Conservation (phyloP, 2,329 filamentous ascomycete species). For the Chaetomiaceae sp. region DNA sequence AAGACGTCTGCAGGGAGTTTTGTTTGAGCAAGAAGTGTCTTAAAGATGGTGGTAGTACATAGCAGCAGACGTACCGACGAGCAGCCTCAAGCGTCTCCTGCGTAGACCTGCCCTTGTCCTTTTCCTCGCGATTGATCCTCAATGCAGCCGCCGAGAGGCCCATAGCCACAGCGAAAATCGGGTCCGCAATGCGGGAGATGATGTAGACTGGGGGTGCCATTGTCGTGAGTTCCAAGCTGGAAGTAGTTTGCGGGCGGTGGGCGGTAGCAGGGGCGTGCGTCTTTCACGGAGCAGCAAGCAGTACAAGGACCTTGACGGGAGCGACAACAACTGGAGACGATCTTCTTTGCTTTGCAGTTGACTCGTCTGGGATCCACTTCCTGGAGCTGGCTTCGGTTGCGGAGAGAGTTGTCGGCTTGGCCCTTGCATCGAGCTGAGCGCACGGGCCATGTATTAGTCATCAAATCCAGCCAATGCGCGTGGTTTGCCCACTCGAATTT, state of each 20-base stretch:
- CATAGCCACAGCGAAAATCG: conserved; percentile 54
- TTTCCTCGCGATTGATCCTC: conserved; percentile 57
- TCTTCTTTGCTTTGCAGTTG: neutral
- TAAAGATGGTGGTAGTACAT: neutral
- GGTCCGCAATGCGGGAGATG: conserved; percentile 54
- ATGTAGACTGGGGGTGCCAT: conserved; percentile 56
- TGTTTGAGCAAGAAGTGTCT: neutral
- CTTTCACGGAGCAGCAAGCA: neutral
- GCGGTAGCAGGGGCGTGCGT: neutral
- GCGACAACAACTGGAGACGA: neutral
- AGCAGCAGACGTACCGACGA: conserved; percentile 37
- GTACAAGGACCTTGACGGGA: no score
- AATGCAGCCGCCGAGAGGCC: conserved; percentile 51
- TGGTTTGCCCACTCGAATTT: conserved; percentile 27
- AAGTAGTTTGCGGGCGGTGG: neutral
- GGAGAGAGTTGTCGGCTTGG: no score
- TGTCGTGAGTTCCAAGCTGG: neutral
- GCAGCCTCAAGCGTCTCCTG: conserved; percentile 45
- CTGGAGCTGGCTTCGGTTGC: no score
- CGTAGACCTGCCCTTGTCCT: conserved; percentile 50
- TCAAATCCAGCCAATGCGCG: conserved; percentile 15
- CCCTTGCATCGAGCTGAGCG: neutral
- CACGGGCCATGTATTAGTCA: conserved; percentile 28
- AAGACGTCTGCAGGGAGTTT: conserved; percentile 15
- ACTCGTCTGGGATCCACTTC: no score